Evolutionary conservation across 225 moss, liverwort and hornwort species (phyloP).

Genomic region (Ulota crispa): DNA sequence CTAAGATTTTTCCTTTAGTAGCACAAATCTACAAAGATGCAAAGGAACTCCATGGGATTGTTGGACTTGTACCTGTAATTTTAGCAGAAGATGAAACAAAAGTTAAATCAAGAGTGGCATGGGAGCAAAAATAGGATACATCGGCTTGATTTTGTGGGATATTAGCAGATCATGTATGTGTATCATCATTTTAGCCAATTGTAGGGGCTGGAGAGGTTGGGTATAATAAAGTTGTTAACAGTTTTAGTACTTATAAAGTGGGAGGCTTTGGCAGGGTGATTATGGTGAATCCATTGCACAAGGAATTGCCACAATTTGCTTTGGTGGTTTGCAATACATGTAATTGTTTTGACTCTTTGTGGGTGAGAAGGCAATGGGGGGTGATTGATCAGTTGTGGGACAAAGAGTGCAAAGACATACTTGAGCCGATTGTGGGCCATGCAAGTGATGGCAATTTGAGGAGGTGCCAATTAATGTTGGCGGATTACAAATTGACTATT

Average conservation of each 20-base stretch:
- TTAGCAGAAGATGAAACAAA: constrained; percentile 5
- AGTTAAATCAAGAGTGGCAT: background rate
- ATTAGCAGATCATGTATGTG: background rate
- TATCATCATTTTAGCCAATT: background rate
- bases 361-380: too few species aligned
- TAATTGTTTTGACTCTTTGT: constrained; percentile 1
- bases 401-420: too few species aligned
- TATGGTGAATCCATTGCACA: background rate
- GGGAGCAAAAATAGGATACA: background rate
- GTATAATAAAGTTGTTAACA: background rate
- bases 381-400: too few species aligned
- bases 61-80: background rate
- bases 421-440: too few species aligned
- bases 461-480: background rate
- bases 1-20: background rate
- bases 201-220: background rate
- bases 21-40: background rate
- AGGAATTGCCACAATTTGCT: background rate
- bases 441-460: background rate
- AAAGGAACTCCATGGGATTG: background rate
- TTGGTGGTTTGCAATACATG: background rate
- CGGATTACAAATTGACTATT: background rate
- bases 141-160: background rate
- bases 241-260: background rate
- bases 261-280: background rate